Evolutionary conservation across 2,329 filamentous ascomycete species (phyloP).

Genomic region (Ascochyta pisi): DNA sequence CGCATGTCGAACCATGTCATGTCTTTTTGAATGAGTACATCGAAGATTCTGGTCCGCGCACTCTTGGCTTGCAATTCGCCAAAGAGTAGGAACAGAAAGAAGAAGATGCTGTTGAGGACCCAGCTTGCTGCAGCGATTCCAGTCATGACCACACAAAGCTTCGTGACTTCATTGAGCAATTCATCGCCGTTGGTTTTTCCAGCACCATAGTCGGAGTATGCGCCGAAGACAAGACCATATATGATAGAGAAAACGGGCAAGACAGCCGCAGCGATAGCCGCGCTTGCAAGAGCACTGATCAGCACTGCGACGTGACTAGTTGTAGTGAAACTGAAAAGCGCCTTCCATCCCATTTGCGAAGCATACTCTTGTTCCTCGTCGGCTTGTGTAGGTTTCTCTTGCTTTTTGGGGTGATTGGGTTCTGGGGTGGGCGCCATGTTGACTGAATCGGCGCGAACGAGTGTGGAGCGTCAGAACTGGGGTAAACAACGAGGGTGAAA

Average conservation of each 20-base stretch:
- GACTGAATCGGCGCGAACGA: neutral
- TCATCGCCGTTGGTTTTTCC: constrained; percentile 58
- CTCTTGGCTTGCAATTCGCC: constrained; percentile 79
- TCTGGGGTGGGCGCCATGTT: constrained; percentile 24
- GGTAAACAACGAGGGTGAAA: constrained; percentile 3
- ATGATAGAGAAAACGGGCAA: constrained; percentile 72
- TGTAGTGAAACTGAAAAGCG: constrained; percentile 77
- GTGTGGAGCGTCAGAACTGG: constrained; percentile 3
- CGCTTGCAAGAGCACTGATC: constrained; percentile 61
- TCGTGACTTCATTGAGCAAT: constrained; percentile 64
- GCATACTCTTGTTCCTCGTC: constrained; percentile 33
- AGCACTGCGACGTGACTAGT: constrained; percentile 64
- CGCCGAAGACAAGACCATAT: constrained; percentile 76
- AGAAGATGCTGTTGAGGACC: constrained; percentile 70
- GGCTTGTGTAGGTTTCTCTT: constrained; percentile 21
- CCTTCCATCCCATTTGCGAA: constrained; percentile 53
- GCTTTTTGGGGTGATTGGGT: constrained; percentile 19
- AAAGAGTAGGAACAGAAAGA: constrained; percentile 75
- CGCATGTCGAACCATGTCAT: constrained; percentile 83
- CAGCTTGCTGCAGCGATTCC: constrained; percentile 70
- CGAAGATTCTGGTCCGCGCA: constrained; percentile 71
- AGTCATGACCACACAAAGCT: constrained; percentile 68
- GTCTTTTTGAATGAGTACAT: constrained; percentile 72
- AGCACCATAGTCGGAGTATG: constrained; percentile 70
- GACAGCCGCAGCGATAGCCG: constrained; percentile 66